Percentiles rank a stretch among this genome's conserved stretches.
Evolutionary conservation across 768 basidiomycete species (phyloP).

Genomic region (Lactarius quietus): DNA sequence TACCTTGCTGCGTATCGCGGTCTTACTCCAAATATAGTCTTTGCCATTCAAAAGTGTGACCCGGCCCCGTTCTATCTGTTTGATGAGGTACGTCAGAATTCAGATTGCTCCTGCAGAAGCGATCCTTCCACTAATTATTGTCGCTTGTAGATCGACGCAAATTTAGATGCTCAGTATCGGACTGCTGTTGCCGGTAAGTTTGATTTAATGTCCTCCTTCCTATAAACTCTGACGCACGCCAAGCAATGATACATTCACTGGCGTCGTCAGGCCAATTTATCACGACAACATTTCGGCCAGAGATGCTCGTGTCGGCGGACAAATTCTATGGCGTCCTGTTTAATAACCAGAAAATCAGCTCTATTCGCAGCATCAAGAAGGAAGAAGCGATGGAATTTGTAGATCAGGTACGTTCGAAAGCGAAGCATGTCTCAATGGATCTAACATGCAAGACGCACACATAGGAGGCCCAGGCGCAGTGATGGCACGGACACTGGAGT

Average conservation of each 20-base stretch:
- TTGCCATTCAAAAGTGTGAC: slow-evolving; percentile 98
- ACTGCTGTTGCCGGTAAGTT: slow-evolving; percentile 89
- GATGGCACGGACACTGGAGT: slow-evolving; percentile 13
- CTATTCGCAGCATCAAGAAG: slow-evolving; percentile 79
- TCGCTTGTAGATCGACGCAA: slow-evolving; percentile 79
- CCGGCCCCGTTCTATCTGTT: slow-evolving; percentile 99
- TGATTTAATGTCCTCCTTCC: not conserved
- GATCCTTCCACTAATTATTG: not conserved
- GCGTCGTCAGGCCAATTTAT: slow-evolving; percentile 91
- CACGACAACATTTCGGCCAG: slow-evolving; percentile 96
- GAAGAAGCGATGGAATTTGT: slow-evolving; percentile 95
- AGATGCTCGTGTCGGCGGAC: slow-evolving; percentile 94
- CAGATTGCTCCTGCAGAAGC: not conserved
- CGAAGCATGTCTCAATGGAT: not conserved
- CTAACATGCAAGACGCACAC: slow-evolving; percentile 12
- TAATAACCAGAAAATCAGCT: slow-evolving; percentile 92
- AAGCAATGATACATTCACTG: slow-evolving; percentile 92
- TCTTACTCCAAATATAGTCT: slow-evolving; percentile 52
- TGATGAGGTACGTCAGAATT: slow-evolving; percentile 64
- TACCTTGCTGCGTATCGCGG: not conserved
- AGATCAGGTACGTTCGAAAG: slow-evolving; percentile 57
- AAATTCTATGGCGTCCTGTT: slow-evolving; percentile 97
- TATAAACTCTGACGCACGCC: not conserved
- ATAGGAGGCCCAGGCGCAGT: slow-evolving; percentile 50
- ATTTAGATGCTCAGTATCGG: slow-evolving; percentile 95